Base-by-base conservation (phyloP, 164 flowering plant species). In the Dillenia turbinata region DNA sequence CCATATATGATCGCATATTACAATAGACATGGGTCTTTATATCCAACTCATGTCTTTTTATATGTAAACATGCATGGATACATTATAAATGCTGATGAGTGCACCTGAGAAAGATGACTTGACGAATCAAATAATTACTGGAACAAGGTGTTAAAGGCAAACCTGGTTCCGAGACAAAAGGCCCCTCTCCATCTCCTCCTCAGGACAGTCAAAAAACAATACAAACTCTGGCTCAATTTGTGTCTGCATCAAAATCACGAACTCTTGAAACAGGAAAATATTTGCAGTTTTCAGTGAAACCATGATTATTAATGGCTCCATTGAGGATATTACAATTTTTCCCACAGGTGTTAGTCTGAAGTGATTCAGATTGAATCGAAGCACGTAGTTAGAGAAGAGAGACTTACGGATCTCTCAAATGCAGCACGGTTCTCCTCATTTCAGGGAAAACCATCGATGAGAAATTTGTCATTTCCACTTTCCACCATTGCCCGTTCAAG, bases 131-230 rank as follows among this genome's bases (percentile, higher is more conserved):
- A 44, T 51, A 57, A 44, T 5, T 22, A 40, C 33, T 13, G 15
- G 12, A 63, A 24, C 7, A 49, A n/a, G 52, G 9, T 50, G 13
- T 47, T 57, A 44, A 59, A 66, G 24, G 45, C 64, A 55, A 66
- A 95, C 97, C 94, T 92, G 89, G 61, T 95, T 95, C 72, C 97
- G 78, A 52, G 71, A 64, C 73, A 95, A 61, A 69, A 95, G 81
- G 40, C 96, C 94, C 83, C 73, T 85, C 83, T 95, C 96, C 99
- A 95, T 91, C 78, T 95, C 97, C 63, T 88, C 87, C 69, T 89
- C 94, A 8, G 94, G 49, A 74, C 99, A 95, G 65, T 89, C 83
- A 70, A 91, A 89, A 66, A 80, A 89, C 54, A 88, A 76, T 45
- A 94, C 87, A 65, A 88, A 85, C 52, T 75, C 83, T 49, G 99